Percentiles rank a stretch among this genome's conserved stretches.
Conservation (phyloP, 1,139 yeast genomes). For the Hansenula sp. region DNA sequence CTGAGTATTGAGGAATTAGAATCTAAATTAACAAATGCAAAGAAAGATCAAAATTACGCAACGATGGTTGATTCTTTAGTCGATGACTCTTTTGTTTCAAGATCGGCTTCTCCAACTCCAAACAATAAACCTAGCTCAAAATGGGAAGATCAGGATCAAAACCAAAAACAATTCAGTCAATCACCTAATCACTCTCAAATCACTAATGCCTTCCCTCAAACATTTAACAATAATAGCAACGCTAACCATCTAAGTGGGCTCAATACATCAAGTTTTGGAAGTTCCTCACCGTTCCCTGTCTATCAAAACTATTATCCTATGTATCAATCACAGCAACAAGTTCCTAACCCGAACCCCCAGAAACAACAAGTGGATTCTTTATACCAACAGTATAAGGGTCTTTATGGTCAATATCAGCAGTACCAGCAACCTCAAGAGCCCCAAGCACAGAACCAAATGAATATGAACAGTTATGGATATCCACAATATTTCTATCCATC, state of each 20-base stretch:
- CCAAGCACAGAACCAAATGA: neutral
- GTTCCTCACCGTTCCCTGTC: neutral
- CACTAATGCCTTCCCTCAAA: neutral
- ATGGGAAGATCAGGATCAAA: neutral
- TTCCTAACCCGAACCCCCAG: neutral
- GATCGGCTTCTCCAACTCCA: neutral
- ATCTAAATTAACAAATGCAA: constrained; percentile 2
- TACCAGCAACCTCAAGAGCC: constrained; percentile 1
- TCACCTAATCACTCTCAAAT: neutral
- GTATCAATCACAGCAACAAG: constrained; percentile 5
- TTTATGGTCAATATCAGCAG: constrained; percentile 1
- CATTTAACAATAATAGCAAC: neutral
- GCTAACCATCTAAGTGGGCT: constrained; percentile 1
- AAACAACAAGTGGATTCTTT: neutral
- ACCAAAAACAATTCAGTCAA: neutral
- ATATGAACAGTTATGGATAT: neutral
- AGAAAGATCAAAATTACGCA: constrained; percentile 9
- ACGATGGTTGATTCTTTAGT: constrained; percentile 33
- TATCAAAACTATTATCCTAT: constrained; percentile 5
- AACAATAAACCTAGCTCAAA: neutral
- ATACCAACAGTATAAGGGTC: constrained; percentile 1
- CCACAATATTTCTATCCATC: constrained; percentile 1
- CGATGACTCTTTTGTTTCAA: constrained; percentile 13
- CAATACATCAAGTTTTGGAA: neutral
- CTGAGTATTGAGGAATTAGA: constrained; percentile 12